Base-by-base conservation (phyloP, 768 basidiomycete species). In the Suillus discolor region DNA sequence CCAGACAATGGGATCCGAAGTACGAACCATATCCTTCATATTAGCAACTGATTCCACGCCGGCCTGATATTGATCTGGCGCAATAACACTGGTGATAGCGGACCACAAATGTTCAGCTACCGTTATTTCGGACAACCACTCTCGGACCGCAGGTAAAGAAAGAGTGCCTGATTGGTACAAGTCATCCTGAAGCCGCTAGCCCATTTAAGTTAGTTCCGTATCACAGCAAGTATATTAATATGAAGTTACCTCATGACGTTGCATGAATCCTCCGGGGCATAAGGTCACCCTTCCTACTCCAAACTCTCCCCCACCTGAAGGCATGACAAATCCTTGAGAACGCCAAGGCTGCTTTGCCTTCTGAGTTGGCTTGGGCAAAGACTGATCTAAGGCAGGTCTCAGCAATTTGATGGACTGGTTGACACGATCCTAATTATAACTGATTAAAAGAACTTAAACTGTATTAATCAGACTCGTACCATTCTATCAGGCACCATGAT, bases 101-200 rank as follows among this genome's bases (percentile, higher is more conserved):
- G 4, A 5, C 18, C 28, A 54, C 28, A 31, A 11, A 31, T 54
- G 28, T 54, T 31, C 9, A 7, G n/a, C 36, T 11, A 36, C 28
- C 12, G 39, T 31, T 20, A 65, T 60, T n/a, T 20, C 12, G 16
- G 49, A 25, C 25, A 65, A 49, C 64, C 57, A 65, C 3, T n/a
- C 4, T n/a, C 28, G 8, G 18, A 44, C 42, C 18, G n/a, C 18
- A 44, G 42, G 18, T 9, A 8, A 20, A 7, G 18, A 20, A 6
- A 44, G 20, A 16, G 42, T 6, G 42, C 6, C 20, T 20, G 42
- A 44, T 44, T 44, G 18, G 18, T 44, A 44, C 18, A 44, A 44
- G 18, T 7, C 18, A 8, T 44, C 42, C 9, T 44, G 18, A 44
- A 44, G 42, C 1, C 3, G 42, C 42, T 44, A 44, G 18, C 18